Percentiles rank a stretch among this genome's conserved stretches.
phyloP scores from a whole-genome alignment of 305 asterid species.

The Nicotiana rustica region DNA sequence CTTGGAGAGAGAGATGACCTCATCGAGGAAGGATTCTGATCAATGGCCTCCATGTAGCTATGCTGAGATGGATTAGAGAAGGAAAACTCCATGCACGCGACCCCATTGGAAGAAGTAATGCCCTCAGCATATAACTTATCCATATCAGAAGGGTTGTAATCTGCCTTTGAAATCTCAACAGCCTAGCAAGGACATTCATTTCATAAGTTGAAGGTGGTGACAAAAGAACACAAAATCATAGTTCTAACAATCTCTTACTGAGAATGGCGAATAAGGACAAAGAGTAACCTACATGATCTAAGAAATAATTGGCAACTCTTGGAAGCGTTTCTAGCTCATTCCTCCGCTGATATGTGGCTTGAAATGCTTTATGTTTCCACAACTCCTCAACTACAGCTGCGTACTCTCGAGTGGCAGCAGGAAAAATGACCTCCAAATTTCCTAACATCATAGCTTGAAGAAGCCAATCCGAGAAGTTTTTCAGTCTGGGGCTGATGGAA shows the following conservation, averaged over 20 bases:
- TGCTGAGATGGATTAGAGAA: slow-evolving; percentile 64
- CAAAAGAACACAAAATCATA: too few species aligned
- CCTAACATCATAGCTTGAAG: slow-evolving; percentile 70
- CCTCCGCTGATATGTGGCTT: slow-evolving; percentile 74
- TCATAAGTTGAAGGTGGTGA: slow-evolving; percentile 23
- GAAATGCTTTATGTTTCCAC: slow-evolving; percentile 78
- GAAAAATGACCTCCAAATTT: slow-evolving; percentile 79
- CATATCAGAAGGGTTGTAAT: slow-evolving; percentile 84
- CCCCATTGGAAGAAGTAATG: slow-evolving; percentile 76
- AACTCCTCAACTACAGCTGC: slow-evolving; percentile 74
- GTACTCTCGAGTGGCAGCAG: slow-evolving; percentile 87
- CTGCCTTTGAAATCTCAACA: slow-evolving; percentile 70
- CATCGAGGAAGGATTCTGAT: slow-evolving; percentile 53
- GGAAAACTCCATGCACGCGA: slow-evolving; percentile 80
- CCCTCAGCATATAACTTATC: slow-evolving; percentile 92
- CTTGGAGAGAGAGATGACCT: slow-evolving; percentile 47
- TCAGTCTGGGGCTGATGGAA: slow-evolving; percentile 66
- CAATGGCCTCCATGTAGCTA: slow-evolving; percentile 65
- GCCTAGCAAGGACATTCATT: slow-evolving; percentile 55
- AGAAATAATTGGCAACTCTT: slow-evolving; percentile 83
- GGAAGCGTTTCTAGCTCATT: slow-evolving; percentile 73
- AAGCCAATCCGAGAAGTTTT: slow-evolving; percentile 77
- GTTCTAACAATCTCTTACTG: not conserved
- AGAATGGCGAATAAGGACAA: not conserved
- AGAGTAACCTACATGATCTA: slow-evolving; percentile 61